phyloP scores from a whole-genome alignment of 106 monocot species.

The Platanthera zijinensis region DNA sequence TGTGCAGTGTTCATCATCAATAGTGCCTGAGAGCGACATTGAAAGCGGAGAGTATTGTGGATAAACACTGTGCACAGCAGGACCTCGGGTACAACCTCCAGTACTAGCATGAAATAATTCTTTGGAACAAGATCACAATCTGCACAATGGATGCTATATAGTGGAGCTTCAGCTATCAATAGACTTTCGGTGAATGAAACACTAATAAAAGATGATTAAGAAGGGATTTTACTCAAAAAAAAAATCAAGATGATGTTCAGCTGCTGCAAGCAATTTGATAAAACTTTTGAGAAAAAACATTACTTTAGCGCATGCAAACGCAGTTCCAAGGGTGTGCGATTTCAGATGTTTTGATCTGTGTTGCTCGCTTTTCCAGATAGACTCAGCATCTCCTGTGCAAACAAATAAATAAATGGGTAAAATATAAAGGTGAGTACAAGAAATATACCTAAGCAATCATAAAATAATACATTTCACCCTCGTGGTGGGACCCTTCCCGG shows the following conservation, averaged over 20 bases:
- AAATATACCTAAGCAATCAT: too few relatives aligned
- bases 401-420: background rate
- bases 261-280: background rate
- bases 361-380: slow-evolving; percentile 76
- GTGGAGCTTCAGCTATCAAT: background rate
- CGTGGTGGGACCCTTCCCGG: too few relatives aligned
- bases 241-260: background rate
- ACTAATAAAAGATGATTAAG: background rate
- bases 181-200: background rate
- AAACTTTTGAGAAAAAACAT: slow-evolving; percentile 9
- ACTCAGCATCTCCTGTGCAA: slow-evolving; percentile 64
- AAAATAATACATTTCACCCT: too few relatives aligned
- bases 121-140: background rate
- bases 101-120: background rate
- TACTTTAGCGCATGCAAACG: slow-evolving; percentile 86
- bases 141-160: background rate
- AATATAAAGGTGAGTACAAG: background rate
- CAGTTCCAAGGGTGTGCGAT: slow-evolving; percentile 49
- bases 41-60: too few relatives aligned
- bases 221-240: background rate
- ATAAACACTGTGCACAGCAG: too few relatives aligned
- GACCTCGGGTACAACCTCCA: too few relatives aligned
- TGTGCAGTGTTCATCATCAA: too few relatives aligned
- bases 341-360: slow-evolving; percentile 57
- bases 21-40: too few relatives aligned